A percentile compares a stretch with the other conserved stretches of the same genome.
These are phyloP conservation scores for Anaeramoeba ignava DNA, from an alignment of 78 protist genomes.

Conservation along the genomic window DNA sequence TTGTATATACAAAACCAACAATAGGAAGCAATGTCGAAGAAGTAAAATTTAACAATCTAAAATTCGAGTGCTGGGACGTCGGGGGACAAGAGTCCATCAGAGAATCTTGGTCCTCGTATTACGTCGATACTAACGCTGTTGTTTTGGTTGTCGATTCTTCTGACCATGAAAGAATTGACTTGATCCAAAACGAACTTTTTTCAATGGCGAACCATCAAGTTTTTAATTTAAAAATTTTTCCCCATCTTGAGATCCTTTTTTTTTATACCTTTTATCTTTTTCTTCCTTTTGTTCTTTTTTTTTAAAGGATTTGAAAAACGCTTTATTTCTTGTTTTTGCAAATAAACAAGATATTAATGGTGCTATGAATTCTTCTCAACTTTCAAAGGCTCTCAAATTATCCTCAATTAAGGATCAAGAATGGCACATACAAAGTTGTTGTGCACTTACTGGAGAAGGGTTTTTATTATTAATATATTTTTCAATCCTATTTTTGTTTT, in stretches of 20 bases:
- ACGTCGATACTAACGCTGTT: slow-evolving; percentile 42
- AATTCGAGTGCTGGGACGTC: slow-evolving; percentile 35
- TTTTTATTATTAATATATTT: no score
- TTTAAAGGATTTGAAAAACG: no score
- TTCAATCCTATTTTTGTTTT: no score
- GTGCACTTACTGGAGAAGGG: not conserved
- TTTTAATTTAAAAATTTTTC: no score
- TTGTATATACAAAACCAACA: slow-evolving; percentile 66
- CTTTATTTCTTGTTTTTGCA: not conserved
- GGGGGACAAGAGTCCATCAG: slow-evolving; percentile 53
- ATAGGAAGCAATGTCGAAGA: slow-evolving; percentile 73
- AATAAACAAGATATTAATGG: not conserved
- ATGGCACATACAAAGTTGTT: not conserved
- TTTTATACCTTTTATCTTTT: no score
- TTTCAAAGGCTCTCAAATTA: not conserved
- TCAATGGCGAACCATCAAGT: slow-evolving; percentile 52
- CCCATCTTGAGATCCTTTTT: no score
- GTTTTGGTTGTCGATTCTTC: slow-evolving; percentile 63
- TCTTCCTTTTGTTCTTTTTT: no score
- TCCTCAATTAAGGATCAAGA: not conserved
- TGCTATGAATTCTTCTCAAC: not conserved
- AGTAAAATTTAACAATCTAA: slow-evolving; percentile 43
- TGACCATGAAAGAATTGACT: slow-evolving; percentile 41
- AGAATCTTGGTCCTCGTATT: slow-evolving; percentile 60
- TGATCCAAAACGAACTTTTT: slow-evolving; percentile 43